These are phyloP conservation scores for Rhizopogon vinicolor DNA, from an alignment of 768 basidiomycete species.

Conservation along the genomic window DNA sequence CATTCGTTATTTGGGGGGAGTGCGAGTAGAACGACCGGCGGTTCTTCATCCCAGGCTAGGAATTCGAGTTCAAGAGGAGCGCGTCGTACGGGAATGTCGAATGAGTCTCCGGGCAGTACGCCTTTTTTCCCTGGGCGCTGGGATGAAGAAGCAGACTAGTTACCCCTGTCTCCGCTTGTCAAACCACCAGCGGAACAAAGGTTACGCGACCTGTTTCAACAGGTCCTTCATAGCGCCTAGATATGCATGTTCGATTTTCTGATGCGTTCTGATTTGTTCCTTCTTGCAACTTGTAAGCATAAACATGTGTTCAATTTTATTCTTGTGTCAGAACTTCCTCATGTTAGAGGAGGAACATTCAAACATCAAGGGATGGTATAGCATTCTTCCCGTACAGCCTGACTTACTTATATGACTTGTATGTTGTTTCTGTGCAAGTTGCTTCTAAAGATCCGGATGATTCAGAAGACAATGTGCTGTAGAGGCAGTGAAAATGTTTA, in stretches of 20 bases:
- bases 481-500: no score
- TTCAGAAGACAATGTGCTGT: no score
- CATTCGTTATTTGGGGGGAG: conserved; percentile 26
- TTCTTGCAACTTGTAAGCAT: background rate
- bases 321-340: background rate
- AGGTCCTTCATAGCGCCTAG: background rate
- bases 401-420: no score
- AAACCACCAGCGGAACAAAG: background rate
- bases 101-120: conserved; percentile 6
- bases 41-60: conserved; percentile 9
- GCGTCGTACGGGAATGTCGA: conserved; percentile 8
- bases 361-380: no score
- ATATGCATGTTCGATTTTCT: background rate
- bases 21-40: conserved; percentile 7
- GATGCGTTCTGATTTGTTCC: background rate
- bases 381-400: no score
- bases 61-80: conserved; percentile 6
- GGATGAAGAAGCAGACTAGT: conserved; percentile 30
- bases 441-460: no score
- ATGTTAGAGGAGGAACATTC: no score
- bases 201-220: background rate
- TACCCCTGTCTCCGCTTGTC: background rate
- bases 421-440: no score
- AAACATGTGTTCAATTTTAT: background rate
- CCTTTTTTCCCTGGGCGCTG: conserved; percentile 29